These are phyloP conservation scores for Mycogone perniciosa DNA, from an alignment of 2,329 filamentous ascomycete species.

Conservation along the genomic window DNA sequence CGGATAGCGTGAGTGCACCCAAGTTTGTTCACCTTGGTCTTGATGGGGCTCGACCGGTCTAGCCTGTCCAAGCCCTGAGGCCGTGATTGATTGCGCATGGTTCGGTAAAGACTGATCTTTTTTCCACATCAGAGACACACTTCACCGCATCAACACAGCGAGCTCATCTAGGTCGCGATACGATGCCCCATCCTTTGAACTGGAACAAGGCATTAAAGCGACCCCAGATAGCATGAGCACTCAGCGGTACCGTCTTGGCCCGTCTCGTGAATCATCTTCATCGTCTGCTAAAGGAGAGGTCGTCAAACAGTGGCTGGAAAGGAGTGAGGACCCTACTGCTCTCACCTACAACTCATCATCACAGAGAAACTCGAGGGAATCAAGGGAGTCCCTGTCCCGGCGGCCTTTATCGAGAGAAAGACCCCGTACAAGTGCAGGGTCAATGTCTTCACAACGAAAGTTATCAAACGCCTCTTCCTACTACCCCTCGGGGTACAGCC, in stretches of 20 bases:
- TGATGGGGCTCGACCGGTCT: conserved; percentile 9
- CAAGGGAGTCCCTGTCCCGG: conserved; percentile 4
- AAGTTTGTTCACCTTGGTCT: not conserved
- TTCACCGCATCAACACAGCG: conserved; percentile 6
- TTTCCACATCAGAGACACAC: conserved; percentile 6
- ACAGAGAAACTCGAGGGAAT: conserved; percentile 7
- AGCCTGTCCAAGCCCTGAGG: not conserved
- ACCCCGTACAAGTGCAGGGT: conserved; percentile 4
- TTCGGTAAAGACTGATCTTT: not conserved
- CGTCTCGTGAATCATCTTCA: conserved; percentile 6
- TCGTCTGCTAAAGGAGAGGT: conserved; percentile 6
- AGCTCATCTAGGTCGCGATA: conserved; percentile 1
- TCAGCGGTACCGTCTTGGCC: conserved; percentile 3
- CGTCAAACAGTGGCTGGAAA: conserved; percentile 10
- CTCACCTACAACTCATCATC: conserved; percentile 4
- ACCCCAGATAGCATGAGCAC: conserved; percentile 8
- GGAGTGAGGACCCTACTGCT: conserved; percentile 8
- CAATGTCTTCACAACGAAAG: conserved; percentile 11
- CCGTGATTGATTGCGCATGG: not conserved
- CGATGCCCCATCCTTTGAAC: conserved; percentile 6
- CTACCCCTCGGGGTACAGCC: conserved; percentile 12
- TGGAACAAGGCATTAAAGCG: conserved; percentile 2
- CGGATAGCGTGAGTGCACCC: conserved; percentile 13
- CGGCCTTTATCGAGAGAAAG: conserved; percentile 6
- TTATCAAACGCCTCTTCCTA: conserved; percentile 12